phyloP scores from a whole-genome alignment of 2,329 filamentous ascomycete genomes.

The Sporothrix luriei region DNA sequence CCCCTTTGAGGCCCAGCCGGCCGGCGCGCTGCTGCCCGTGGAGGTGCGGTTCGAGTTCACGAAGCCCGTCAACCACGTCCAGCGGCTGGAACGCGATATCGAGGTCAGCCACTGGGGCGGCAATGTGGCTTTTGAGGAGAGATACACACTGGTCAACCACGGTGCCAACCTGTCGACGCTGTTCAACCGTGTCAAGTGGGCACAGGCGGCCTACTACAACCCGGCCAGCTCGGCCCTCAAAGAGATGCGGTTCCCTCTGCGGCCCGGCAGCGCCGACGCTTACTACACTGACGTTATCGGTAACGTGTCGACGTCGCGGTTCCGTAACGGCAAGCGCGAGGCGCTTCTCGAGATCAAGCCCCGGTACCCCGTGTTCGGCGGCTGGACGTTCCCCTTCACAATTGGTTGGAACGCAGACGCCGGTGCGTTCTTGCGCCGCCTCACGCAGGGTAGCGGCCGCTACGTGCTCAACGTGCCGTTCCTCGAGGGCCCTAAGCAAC shows the following conservation, averaged over 20 bases:
- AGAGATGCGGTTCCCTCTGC: constrained; percentile 78
- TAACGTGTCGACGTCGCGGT: constrained; percentile 92
- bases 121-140: constrained; percentile 92
- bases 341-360: constrained; percentile 89
- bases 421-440: constrained; percentile 71
- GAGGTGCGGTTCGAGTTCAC: constrained; percentile 92
- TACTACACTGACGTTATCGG: constrained; percentile 97
- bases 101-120: constrained; percentile 98
- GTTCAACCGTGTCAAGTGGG: constrained; percentile 78
- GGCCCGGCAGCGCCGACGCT: constrained; percentile 76
- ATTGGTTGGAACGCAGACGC: constrained; percentile 94
- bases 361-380: constrained; percentile 92
- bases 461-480: constrained; percentile 90
- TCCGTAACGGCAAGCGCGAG: constrained; percentile 75
- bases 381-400: constrained; percentile 97
- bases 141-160: constrained; percentile 83
- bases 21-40: constrained; percentile 71
- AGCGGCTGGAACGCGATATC: constrained; percentile 80
- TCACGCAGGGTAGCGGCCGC: constrained; percentile 55
- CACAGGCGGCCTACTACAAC: constrained; percentile 72
- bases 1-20: constrained; percentile 78
- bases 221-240: constrained; percentile 77
- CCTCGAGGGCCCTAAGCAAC: constrained; percentile 84
- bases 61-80: constrained; percentile 81
- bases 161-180: constrained; percentile 74